Conservation (phyloP, 345 rosid species). For the sweet orange (Citrus sinensis) region DVS_A1.0 CM039161.1:20471001-20471500, state of each 20-base stretch:
- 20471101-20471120: too few species aligned
- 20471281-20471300: too few species aligned
- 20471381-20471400: neutral
- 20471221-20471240: neutral
- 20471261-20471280: neutral
- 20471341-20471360: neutral
- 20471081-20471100: too few species aligned
- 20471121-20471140: too few species aligned
- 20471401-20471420: slow-evolving; percentile 24
- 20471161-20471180: too few species aligned
- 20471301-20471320: too few species aligned
- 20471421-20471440: slow-evolving; percentile 31
- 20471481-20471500: slow-evolving; percentile 33
- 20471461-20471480: slow-evolving; percentile 39
- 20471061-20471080: too few species aligned
- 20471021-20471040: neutral
- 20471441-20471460: slow-evolving; percentile 39
- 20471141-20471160: too few species aligned
- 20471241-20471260: neutral
- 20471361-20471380: neutral
- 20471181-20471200: too few species aligned
- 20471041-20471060: neutral
- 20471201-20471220: too few species aligned
- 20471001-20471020: neutral
- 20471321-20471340: too few species aligned